phyloP scores from a whole-genome alignment of 805 yeast species.

The Saccharomycopsis sp. region DNA sequence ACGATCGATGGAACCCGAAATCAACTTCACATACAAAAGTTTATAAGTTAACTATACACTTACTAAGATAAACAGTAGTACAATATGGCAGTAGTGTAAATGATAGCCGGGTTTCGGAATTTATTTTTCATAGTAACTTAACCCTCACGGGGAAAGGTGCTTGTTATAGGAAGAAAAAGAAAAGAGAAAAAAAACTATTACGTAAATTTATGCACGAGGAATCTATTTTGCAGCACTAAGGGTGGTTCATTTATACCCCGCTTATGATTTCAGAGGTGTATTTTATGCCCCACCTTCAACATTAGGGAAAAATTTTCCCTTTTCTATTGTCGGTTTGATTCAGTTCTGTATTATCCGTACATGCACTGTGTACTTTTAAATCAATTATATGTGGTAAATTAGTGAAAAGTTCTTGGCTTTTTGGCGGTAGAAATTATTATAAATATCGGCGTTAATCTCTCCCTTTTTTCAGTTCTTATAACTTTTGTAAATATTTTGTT shows the following conservation, averaged over 20 bases:
- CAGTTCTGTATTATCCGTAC: not conserved
- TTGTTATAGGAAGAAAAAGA: not conserved
- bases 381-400: not conserved
- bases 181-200: not conserved
- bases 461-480: not conserved
- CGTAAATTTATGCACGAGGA: not conserved
- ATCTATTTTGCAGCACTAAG: not conserved
- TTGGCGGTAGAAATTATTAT: not conserved
- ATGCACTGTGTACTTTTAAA: not conserved
- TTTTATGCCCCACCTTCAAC: slow-evolving; percentile 3
- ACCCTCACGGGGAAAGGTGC: not conserved
- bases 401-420: not conserved
- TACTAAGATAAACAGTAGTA: too few species aligned
- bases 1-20: not conserved
- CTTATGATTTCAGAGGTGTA: not conserved
- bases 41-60: not conserved
- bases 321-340: not conserved
- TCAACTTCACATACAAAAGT: not conserved
- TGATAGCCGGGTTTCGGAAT: not conserved
- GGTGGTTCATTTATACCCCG: slow-evolving; percentile 1
- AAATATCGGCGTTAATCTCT: slow-evolving; percentile 1
- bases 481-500: not conserved
- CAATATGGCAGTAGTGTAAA: not conserved
- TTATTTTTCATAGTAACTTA: not conserved
- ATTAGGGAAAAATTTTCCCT: not conserved